Conservation (phyloP, 2,329 filamentous ascomycete species). For the Nemania serpens region DNA sequence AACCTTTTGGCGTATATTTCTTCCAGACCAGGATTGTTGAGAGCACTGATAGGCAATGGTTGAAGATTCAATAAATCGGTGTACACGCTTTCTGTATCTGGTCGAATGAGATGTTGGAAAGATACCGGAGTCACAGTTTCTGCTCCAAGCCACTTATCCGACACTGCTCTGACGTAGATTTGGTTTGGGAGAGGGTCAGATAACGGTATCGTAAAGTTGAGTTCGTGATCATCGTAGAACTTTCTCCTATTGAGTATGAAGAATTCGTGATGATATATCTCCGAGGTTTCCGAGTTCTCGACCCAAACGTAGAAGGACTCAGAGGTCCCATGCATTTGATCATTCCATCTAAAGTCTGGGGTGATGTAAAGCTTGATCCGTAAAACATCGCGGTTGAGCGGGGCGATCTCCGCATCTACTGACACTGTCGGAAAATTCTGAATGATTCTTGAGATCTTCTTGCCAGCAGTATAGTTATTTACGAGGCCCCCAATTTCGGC, state of each 20-base stretch:
- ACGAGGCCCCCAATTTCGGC: conserved; percentile 89
- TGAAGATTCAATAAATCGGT: conserved; percentile 92
- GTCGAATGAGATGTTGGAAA: conserved; percentile 96
- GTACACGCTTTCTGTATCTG: conserved; percentile 96
- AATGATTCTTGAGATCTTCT: conserved; percentile 77
- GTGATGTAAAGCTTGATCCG: conserved; percentile 86
- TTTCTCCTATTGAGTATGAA: conserved; percentile 92
- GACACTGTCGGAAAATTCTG: conserved; percentile 91
- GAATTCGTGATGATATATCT: conserved; percentile 97
- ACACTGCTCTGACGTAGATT: conserved; percentile 93
- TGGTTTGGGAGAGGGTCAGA: conserved; percentile 92
- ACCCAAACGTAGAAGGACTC: conserved; percentile 99
- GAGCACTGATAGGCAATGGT: conserved; percentile 80
- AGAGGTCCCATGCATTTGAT: conserved; percentile 88
- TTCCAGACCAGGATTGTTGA: conserved; percentile 86
- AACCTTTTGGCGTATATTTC: conserved; percentile 88
- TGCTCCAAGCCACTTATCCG: conserved; percentile 93
- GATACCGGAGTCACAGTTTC: conserved; percentile 95
- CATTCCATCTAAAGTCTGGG: conserved; percentile 94
- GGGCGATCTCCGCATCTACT: conserved; percentile 92
- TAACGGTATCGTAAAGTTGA: conserved; percentile 96
- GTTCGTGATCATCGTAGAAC: conserved; percentile 92
- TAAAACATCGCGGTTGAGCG: conserved; percentile 90
- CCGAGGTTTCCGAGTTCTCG: conserved; percentile 94
- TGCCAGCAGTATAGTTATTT: conserved; percentile 87